phyloP scores from a whole-genome alignment of 129 eudicot species.

The Ambrosia trifida region DNA sequence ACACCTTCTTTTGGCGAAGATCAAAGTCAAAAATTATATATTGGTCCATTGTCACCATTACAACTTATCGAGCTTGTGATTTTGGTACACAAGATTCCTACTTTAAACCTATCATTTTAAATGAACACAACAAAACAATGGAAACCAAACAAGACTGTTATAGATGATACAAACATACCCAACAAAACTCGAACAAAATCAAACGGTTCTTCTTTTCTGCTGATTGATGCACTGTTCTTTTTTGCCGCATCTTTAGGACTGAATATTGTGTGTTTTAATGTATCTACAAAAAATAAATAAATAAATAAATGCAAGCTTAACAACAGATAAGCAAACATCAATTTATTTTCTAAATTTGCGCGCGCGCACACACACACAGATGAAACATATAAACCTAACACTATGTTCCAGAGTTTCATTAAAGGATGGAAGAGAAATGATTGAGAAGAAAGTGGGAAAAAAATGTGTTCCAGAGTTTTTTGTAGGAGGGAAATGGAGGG shows the following conservation, averaged over 20 bases:
- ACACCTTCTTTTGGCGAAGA: background rate
- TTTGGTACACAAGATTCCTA: background rate
- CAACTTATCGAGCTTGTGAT: background rate
- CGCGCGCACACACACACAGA: too few species aligned
- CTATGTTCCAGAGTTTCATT: too few species aligned
- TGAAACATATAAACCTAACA: too few species aligned
- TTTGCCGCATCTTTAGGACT: conserved; percentile 35
- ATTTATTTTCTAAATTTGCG: too few species aligned
- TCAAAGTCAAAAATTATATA: background rate
- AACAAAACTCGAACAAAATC: conserved; percentile 44
- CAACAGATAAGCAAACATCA: conserved; percentile 18
- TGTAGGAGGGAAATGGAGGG: too few species aligned
- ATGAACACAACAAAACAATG: conserved; percentile 1
- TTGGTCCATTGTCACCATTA: background rate
- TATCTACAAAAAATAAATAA: conserved; percentile 41
- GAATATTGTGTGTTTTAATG: conserved; percentile 28
- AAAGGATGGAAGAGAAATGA: too few species aligned
- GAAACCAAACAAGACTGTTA: conserved; percentile 2
- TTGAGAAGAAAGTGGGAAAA: too few species aligned
- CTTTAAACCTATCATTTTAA: background rate
- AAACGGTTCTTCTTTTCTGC: conserved; percentile 44
- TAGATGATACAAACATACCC: conserved; percentile 39
- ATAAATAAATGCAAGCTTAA: conserved; percentile 9
- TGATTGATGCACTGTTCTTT: conserved; percentile 29
- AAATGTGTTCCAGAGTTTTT: too few species aligned